These are phyloP conservation scores for Paecilomyces formosus DNA, from an alignment of 2,329 filamentous ascomycete species.

Conservation along the genomic window DNA sequence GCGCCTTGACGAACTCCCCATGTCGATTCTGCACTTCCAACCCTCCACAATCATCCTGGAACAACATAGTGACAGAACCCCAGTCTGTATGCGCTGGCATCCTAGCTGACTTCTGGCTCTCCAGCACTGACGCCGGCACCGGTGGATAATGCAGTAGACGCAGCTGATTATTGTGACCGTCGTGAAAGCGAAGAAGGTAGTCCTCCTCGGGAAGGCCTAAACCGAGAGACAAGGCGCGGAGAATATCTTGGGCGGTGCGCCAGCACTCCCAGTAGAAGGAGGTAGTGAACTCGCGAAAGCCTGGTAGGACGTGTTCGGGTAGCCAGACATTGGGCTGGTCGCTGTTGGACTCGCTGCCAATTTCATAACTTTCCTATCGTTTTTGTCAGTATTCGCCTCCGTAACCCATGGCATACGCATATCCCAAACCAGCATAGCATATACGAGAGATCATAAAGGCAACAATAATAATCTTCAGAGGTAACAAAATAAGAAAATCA, in stretches of 20 bases:
- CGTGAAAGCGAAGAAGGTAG: slow-evolving; percentile 39
- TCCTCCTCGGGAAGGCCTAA: slow-evolving; percentile 37
- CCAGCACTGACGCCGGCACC: slow-evolving; percentile 35
- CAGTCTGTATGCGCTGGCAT: slow-evolving; percentile 48
- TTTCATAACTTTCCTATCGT: slow-evolving; percentile 37
- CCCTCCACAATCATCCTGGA: slow-evolving; percentile 42
- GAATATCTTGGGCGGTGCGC: slow-evolving; percentile 32
- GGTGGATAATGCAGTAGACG: slow-evolving; percentile 53
- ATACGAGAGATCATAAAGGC: neutral
- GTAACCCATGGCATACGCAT: neutral
- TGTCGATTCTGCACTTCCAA: slow-evolving; percentile 31
- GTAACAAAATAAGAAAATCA: neutral
- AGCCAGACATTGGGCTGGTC: slow-evolving; percentile 43
- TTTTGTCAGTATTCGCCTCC: slow-evolving; percentile 1
- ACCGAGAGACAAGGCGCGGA: slow-evolving; percentile 38
- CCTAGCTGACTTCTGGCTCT: slow-evolving; percentile 35
- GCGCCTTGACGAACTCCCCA: slow-evolving; percentile 26
- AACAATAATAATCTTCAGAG: neutral
- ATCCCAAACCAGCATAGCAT: neutral
- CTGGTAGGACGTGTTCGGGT: slow-evolving; percentile 37
- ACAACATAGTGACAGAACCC: slow-evolving; percentile 43
- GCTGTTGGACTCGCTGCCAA: slow-evolving; percentile 37
- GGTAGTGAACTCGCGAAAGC: slow-evolving; percentile 33
- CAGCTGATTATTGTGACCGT: slow-evolving; percentile 50
- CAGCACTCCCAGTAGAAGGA: slow-evolving; percentile 36